Evolutionary conservation across 2,329 filamentous ascomycete species (phyloP).

Genomic region (Pseudogymnoascus sp.): DNA sequence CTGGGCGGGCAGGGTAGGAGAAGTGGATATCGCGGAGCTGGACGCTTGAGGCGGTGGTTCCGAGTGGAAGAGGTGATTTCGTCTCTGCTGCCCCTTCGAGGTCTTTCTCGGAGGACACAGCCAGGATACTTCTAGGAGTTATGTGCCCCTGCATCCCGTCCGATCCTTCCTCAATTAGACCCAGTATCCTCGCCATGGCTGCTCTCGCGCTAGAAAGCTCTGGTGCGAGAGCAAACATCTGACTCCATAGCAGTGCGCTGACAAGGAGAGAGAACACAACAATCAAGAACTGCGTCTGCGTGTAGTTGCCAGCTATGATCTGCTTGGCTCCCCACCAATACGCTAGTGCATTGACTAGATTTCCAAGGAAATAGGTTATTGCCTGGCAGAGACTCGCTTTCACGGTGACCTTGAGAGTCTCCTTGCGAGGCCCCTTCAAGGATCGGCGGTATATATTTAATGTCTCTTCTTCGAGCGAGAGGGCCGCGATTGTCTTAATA

Average conservation of each 20-base stretch:
- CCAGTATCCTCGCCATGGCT: constrained; percentile 52
- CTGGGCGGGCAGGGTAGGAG: constrained; percentile 56
- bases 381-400: constrained; percentile 54
- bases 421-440: constrained; percentile 45
- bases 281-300: constrained; percentile 63
- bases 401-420: constrained; percentile 41
- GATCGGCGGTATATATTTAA: constrained; percentile 48
- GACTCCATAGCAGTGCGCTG: constrained; percentile 64
- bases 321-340: constrained; percentile 75
- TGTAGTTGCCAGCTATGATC: constrained; percentile 58
- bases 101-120: constrained; percentile 25
- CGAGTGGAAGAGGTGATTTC: neutral
- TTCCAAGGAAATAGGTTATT: constrained; percentile 52
- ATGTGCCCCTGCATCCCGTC: constrained; percentile 21
- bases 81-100: constrained; percentile 33
- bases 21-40: constrained; percentile 55
- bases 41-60: constrained; percentile 38
- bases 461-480: constrained; percentile 49
- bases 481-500: constrained; percentile 51
- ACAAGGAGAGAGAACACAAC: constrained; percentile 65
- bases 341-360: constrained; percentile 64
- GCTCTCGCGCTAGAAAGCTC: constrained; percentile 60
- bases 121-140: neutral
- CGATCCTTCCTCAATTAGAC: constrained; percentile 40
- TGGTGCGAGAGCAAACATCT: constrained; percentile 67